Evolutionary conservation across 2,329 filamentous ascomycete species (phyloP).

Genomic region (Pseudovirgaria hyperparasitica): DNA sequence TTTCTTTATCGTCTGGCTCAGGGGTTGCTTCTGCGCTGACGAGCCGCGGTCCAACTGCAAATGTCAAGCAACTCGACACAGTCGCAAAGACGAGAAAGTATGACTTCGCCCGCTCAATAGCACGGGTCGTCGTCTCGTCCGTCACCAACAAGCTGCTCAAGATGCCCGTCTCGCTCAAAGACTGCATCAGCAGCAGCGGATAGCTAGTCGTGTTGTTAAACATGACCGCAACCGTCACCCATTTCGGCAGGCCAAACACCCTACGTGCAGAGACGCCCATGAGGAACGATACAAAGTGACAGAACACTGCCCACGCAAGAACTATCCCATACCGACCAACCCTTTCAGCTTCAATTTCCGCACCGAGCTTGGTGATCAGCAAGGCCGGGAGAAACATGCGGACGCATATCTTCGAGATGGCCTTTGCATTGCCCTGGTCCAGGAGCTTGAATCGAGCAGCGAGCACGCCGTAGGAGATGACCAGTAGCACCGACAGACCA

Average conservation of each 20-base stretch:
- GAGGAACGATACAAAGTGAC: constrained; percentile 36
- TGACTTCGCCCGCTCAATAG: constrained; percentile 47
- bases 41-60: constrained; percentile 48
- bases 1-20: constrained; percentile 27
- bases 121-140: constrained; percentile 30
- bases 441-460: constrained; percentile 39
- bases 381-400: constrained; percentile 41
- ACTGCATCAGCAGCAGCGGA: constrained; percentile 39
- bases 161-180: constrained; percentile 43
- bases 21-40: constrained; percentile 31
- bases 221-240: constrained; percentile 40
- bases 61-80: constrained; percentile 50
- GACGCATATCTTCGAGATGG: constrained; percentile 40
- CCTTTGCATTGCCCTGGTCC: constrained; percentile 34
- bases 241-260: constrained; percentile 36
- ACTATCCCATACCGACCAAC: constrained; percentile 36
- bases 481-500: constrained; percentile 40
- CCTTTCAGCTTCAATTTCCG: constrained; percentile 35
- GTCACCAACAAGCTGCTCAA: constrained; percentile 35
- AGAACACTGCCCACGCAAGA: constrained; percentile 38
- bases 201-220: constrained; percentile 48
- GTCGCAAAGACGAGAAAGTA: constrained; percentile 57
- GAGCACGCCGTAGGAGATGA: constrained; percentile 39
- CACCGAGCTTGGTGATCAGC: constrained; percentile 40
- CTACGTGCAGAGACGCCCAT: constrained; percentile 32